Evolutionary conservation across 129 eudicot genomes (phyloP), one percentile per base, ranked within the genome.

Genomic region (Lactuca sativa): DNA sequence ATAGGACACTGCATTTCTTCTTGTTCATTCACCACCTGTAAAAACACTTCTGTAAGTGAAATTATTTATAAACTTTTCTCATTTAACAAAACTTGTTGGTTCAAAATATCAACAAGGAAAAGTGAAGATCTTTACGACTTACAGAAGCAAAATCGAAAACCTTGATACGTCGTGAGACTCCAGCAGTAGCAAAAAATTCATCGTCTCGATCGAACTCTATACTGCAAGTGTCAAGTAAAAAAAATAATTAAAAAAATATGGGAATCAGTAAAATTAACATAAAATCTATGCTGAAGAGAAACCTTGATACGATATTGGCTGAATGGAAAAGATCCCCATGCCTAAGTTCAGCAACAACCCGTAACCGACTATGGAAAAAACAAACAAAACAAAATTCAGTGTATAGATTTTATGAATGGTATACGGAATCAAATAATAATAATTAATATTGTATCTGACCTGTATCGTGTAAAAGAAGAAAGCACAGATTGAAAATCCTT

Each of bases 181-280:
- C 99, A 80, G 93, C 99, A n/a, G 99, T 90, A 32, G 99, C 97
- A 84, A 95, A 95, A 53, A 95, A 84, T 66, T 95, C 96, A 77
- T 90, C 93, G 77, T 95, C 97, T 61, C 96, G 73, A 71, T 90
- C 99, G 64, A 95, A 95, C 58, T 95, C 99, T 81, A 95, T 90
- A 80, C 99, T 95, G 99, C 72, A 64, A 33, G 34, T 7, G 7
- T 97, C 72, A 64, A 33, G 34, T 7, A 5, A 47, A 41, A 52
- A 47, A 7, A 43, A 9, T 8, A 8, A 9, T 12, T 12, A 47
- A 12, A 10, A 47, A 0, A 47, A 47, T 25, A 25, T 25, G n/a
- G 52, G 5, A 12, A 47, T 8, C 3, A 43, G 49, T 43, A n/a
- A 47, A 47, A 12, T 47, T 47, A 47, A 47, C 12, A 11, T 47